Evolutionary conservation across 2,329 filamentous ascomycete genomes (phyloP).

Genomic region (Arachnomyces sp.): DNA sequence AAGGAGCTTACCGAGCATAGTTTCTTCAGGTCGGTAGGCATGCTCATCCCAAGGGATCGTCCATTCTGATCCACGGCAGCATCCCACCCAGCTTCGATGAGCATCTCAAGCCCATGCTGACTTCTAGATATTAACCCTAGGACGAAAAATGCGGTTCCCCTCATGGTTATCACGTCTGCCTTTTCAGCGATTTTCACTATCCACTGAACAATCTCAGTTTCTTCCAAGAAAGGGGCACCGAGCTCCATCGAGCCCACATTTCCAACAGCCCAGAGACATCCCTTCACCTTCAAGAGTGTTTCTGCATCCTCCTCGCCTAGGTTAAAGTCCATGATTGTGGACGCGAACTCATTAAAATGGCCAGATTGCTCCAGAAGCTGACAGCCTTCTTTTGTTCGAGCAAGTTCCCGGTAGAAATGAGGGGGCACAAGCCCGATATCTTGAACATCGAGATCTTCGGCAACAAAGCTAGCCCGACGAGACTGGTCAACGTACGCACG

Average conservation of each 20-base stretch:
- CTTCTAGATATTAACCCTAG: constrained; percentile 87
- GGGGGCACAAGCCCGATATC: constrained; percentile 65
- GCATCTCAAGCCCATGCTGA: constrained; percentile 81
- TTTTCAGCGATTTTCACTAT: constrained; percentile 83
- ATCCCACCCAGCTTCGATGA: constrained; percentile 87
- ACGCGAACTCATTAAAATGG: constrained; percentile 88
- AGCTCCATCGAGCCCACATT: constrained; percentile 98
- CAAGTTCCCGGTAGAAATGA: constrained; percentile 94
- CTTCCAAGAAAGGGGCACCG: constrained; percentile 86
- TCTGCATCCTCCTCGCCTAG: constrained; percentile 80
- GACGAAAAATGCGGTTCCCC: constrained; percentile 95
- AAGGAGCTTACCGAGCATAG: constrained; percentile 60
- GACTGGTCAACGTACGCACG: constrained; percentile 60
- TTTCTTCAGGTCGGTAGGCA: constrained; percentile 68
- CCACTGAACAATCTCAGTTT: constrained; percentile 74
- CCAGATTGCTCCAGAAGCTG: constrained; percentile 83
- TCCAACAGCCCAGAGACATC: constrained; percentile 92
- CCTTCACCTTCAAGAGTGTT: constrained; percentile 85
- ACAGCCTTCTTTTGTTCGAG: constrained; percentile 86
- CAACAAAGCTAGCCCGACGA: constrained; percentile 36
- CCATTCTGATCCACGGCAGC: constrained; percentile 78
- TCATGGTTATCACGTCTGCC: constrained; percentile 82
- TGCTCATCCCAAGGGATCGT: constrained; percentile 74
- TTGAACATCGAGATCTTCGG: constrained; percentile 51
- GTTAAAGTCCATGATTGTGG: constrained; percentile 78